phyloP scores from a whole-genome alignment of 1,284 basidiomycete species.

The Salmacisia buchloeana region DNA sequence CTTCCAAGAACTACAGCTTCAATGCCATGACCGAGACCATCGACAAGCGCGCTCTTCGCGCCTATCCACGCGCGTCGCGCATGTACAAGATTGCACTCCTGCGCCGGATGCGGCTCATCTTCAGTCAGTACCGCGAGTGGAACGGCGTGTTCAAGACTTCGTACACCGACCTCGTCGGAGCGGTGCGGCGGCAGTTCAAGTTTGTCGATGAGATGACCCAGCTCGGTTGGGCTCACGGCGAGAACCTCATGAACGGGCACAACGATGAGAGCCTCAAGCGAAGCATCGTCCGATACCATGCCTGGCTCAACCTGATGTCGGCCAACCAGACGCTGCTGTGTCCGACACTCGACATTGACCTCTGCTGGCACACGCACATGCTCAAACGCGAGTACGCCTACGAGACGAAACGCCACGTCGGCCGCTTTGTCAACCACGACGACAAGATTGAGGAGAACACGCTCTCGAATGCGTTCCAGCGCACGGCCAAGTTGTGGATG shows the following conservation, averaged over 20 bases:
- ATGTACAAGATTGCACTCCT: background rate
- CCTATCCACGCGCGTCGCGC: background rate
- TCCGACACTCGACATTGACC: conserved; percentile 40
- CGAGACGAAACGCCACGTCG: conserved; percentile 23
- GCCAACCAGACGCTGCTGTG: conserved; percentile 15
- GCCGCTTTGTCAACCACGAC: conserved; percentile 39
- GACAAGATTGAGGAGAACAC: conserved; percentile 34
- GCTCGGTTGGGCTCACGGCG: conserved; percentile 14
- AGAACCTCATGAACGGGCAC: background rate
- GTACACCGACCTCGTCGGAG: conserved; percentile 10
- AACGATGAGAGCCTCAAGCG: conserved; percentile 10
- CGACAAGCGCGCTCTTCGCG: background rate
- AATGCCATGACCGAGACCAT: background rate
- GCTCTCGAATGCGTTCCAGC: conserved; percentile 29
- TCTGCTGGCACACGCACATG: conserved; percentile 40
- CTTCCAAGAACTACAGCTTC: background rate
- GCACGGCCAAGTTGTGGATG: conserved; percentile 28
- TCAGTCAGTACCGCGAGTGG: conserved; percentile 9
- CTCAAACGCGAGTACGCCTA: conserved; percentile 22
- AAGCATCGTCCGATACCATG: conserved; percentile 30
- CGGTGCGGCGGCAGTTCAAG: conserved; percentile 14
- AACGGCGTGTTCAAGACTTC: background rate
- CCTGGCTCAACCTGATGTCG: conserved; percentile 24
- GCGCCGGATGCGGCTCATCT: conserved; percentile 5
- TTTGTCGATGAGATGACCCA: conserved; percentile 17